phyloP scores from a whole-genome alignment of 495 filamentous ascomycete genomes.

The Penicillium samsonianum region DNA sequence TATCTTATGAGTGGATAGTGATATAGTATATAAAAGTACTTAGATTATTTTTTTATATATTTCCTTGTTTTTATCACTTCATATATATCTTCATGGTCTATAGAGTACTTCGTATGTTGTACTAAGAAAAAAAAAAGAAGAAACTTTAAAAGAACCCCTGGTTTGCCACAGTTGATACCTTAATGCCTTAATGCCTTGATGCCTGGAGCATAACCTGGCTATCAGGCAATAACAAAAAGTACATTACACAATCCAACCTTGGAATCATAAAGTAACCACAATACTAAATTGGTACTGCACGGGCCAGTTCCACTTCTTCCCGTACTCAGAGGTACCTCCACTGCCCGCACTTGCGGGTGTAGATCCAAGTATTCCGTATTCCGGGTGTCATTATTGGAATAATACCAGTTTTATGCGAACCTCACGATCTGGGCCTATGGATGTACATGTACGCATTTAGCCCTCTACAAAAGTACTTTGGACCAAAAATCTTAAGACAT shows the following conservation, averaged over 20 bases:
- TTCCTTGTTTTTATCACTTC: too few species aligned
- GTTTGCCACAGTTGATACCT: slow-evolving; percentile 4
- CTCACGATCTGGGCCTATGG: not conserved
- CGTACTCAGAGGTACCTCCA: slow-evolving; percentile 19
- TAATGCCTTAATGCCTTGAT: slow-evolving; percentile 6
- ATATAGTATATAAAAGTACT: not conserved
- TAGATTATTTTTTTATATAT: too few species aligned
- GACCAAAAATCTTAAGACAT: not conserved
- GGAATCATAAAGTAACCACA: not conserved
- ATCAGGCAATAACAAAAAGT: not conserved
- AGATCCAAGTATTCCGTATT: slow-evolving; percentile 16
- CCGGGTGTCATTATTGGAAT: not conserved
- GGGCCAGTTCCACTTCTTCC: slow-evolving; percentile 5
- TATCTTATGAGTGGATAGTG: not conserved
- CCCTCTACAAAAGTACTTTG: not conserved
- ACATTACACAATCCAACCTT: too few species aligned
- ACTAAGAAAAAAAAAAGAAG: not conserved
- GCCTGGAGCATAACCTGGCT: too few species aligned
- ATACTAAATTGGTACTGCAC: slow-evolving; percentile 1
- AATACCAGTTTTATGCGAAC: slow-evolving; percentile 1
- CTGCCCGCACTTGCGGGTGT: slow-evolving; percentile 12
- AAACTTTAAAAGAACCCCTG: not conserved
- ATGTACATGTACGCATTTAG: not conserved
- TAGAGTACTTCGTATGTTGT: too few species aligned
- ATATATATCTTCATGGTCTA: not conserved